phyloP scores from a whole-genome alignment of 495 filamentous ascomycete genomes.

The Wilcoxina mikolae region DNA sequence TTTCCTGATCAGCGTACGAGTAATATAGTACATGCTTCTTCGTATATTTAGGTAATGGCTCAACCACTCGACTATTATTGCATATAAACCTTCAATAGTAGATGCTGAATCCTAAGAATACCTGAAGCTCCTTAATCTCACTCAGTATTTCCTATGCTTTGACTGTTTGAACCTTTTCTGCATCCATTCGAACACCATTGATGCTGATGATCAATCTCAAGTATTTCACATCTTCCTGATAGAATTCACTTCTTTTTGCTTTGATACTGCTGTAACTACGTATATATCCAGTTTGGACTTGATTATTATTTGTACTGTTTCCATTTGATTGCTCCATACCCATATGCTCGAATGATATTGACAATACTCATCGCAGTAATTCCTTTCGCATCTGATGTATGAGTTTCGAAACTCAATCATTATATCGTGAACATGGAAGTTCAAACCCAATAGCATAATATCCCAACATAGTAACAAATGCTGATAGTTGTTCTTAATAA shows the following conservation, averaged over 20 bases:
- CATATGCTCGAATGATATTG: too few relatives aligned
- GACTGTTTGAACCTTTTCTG: background rate
- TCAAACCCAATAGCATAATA: too few relatives aligned
- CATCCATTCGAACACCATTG: background rate
- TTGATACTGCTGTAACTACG: too few relatives aligned
- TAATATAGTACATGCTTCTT: background rate
- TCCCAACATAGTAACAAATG: too few relatives aligned
- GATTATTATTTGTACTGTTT: too few relatives aligned
- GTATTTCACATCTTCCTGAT: background rate
- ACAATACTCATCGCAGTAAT: too few relatives aligned
- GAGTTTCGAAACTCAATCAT: too few relatives aligned
- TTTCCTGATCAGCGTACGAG: background rate
- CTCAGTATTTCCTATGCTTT: background rate
- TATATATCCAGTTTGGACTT: too few relatives aligned
- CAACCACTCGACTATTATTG: slow-evolving; percentile 16
- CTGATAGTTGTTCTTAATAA: too few relatives aligned
- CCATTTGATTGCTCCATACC: too few relatives aligned
- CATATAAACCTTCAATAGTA: slow-evolving; percentile 30
- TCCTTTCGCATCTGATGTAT: too few relatives aligned
- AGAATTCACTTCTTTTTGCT: slow-evolving; percentile 7
- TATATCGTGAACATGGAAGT: too few relatives aligned
- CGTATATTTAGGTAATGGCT: slow-evolving; percentile 9
- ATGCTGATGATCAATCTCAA: background rate
- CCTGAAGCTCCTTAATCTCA: slow-evolving; percentile 22
- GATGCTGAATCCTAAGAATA: slow-evolving; percentile 31